Evolutionary conservation across 2,329 filamentous ascomycete species (phyloP), one percentile per base, ranked within the genome.

Genomic region (Epicoccum nigrum): DNA sequence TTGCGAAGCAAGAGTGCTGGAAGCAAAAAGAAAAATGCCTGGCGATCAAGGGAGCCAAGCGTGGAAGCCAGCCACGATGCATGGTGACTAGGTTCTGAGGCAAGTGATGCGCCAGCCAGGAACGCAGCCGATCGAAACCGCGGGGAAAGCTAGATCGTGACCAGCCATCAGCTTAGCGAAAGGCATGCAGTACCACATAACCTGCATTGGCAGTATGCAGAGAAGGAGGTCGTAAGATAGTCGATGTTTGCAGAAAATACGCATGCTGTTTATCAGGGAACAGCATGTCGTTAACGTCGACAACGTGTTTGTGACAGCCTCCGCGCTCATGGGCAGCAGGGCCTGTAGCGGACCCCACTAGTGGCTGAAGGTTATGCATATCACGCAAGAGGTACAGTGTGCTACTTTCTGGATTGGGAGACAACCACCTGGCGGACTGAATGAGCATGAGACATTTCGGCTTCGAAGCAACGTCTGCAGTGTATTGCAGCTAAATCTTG

Each of bases 251-350:
- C 23, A 25, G 23, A 6, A 6, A 25, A 25, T 25, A 9, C 6
- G 9, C 23, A 25, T 25, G 23, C 23, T 25, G 23, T 6, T 9
- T 25, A 9, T 25, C 23, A 25, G 23, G 23, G 7, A 13, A 19
- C 43, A 46, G 37, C 31, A 37, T 45, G 49, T 31, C 32, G 13
- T 7, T 11, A 11, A 40, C 8, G n/a, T 15, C 25, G 19, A 23
- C 35, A 51, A 51, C 48, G 48, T 51, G 39, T 38, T 34, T 48
- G 27, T 39, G 47, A 48, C 46, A 23, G 41, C 16, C 32, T 42
- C n/a, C 20, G 28, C 12, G 15, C 42, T 51, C 40, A 48, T 38
- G 43, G n/a, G n/a, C n/a, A n/a, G n/a, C 55, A 54, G 39, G 49
- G 38, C 38, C 44, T 47, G 43, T 47, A 42, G 59, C 51, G 32